Evolutionary conservation across 2,329 filamentous ascomycete species (phyloP).

Genomic region (Ophioceras dolichostomum): DNA sequence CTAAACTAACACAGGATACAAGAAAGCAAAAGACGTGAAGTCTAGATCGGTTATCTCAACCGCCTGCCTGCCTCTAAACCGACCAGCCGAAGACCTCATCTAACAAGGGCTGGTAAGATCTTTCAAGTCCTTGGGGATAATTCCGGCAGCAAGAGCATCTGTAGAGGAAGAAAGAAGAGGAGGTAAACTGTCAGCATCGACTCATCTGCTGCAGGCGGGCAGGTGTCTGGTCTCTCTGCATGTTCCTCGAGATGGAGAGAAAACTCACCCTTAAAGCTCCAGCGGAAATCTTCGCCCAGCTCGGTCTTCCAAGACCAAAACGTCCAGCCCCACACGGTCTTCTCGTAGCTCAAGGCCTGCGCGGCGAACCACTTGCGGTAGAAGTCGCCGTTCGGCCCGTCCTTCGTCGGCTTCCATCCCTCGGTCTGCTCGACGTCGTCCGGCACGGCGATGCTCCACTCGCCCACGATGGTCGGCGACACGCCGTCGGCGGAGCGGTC

Average conservation of each 20-base stretch:
- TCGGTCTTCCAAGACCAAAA: conserved; percentile 43
- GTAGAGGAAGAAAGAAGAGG: not conserved
- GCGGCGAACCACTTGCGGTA: conserved; percentile 38
- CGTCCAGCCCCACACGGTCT: conserved; percentile 29
- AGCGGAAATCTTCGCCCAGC: conserved; percentile 24
- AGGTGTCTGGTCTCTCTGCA: too few species aligned
- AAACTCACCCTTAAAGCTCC: conserved; percentile 12
- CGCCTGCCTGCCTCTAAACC: too few species aligned
- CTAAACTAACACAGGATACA: too few species aligned
- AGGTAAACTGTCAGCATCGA: too few species aligned
- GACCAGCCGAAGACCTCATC: too few species aligned
- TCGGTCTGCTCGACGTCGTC: conserved; percentile 29
- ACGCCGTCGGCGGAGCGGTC: conserved; percentile 25
- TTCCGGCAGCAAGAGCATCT: conserved; percentile 6
- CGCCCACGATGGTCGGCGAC: conserved; percentile 39
- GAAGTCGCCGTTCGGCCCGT: conserved; percentile 30
- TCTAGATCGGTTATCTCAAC: too few species aligned
- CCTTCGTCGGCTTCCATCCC: conserved; percentile 21
- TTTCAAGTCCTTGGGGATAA: conserved; percentile 5
- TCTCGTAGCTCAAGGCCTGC: conserved; percentile 25
- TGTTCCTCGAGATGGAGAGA: not conserved
- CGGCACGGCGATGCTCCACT: conserved; percentile 43
- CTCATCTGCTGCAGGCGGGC: too few species aligned
- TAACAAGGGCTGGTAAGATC: not conserved
- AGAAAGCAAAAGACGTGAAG: too few species aligned